These are phyloP conservation scores for Orbilia quercus DNA, from an alignment of 2,329 filamentous ascomycete genomes.

Conservation along the genomic window DNA sequence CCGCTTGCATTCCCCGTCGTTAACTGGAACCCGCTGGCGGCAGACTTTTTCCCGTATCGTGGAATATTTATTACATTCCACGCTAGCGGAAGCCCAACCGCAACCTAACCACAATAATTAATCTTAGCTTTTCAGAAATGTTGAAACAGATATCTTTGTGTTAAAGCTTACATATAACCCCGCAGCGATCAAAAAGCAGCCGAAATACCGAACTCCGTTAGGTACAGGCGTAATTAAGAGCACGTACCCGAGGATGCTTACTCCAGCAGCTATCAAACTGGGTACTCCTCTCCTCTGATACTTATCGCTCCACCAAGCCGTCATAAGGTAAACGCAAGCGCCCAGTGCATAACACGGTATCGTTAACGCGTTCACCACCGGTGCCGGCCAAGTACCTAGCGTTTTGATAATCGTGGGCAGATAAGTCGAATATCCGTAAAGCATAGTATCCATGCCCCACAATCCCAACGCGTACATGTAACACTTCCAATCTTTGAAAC, in stretches of 20 bases:
- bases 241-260: slow-evolving; percentile 76
- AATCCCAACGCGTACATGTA: slow-evolving; percentile 71
- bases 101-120: slow-evolving; percentile 63
- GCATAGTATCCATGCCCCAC: slow-evolving; percentile 79
- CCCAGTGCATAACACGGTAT: slow-evolving; percentile 82
- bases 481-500: slow-evolving; percentile 79
- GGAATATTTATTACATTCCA: slow-evolving; percentile 76
- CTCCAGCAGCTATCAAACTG: slow-evolving; percentile 70
- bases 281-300: slow-evolving; percentile 75
- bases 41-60: slow-evolving; percentile 79
- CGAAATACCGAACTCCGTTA: slow-evolving; percentile 77
- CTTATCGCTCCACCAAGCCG: slow-evolving; percentile 75
- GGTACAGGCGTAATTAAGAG: slow-evolving; percentile 72
- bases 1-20: slow-evolving; percentile 77
- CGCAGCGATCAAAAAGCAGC: slow-evolving; percentile 79
- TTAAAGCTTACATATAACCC: slow-evolving; percentile 71
- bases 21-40: slow-evolving; percentile 76
- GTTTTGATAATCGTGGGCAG: slow-evolving; percentile 80
- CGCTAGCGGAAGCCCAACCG: slow-evolving; percentile 70
- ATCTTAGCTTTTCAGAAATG: neutral
- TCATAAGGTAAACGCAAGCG: slow-evolving; percentile 74
- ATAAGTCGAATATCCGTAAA: slow-evolving; percentile 82
- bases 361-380: slow-evolving; percentile 78
- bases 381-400: slow-evolving; percentile 72
- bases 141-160: slow-evolving; percentile 59